Evolutionary conservation across 148 eudicot genomes (phyloP).

Genomic region (Selenicereus undatus): DNA sequence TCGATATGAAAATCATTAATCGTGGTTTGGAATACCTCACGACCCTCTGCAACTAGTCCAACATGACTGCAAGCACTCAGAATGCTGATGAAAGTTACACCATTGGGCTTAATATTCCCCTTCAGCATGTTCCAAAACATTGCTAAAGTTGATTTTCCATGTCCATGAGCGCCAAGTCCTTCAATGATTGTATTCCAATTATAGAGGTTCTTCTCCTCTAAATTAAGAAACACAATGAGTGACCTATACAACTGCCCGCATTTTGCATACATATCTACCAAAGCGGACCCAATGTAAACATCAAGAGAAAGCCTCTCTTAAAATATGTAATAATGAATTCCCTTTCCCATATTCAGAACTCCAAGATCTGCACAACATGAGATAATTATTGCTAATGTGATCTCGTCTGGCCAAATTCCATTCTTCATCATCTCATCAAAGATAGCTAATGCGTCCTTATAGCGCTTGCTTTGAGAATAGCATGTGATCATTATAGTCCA

Average conservation of each 20-base stretch:
- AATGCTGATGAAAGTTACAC: slow-evolving; percentile 38
- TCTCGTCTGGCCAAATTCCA: slow-evolving; percentile 55
- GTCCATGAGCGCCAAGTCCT: slow-evolving; percentile 43
- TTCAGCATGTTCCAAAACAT: slow-evolving; percentile 33
- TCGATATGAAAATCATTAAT: slow-evolving; percentile 22
- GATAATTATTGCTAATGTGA: slow-evolving; percentile 50
- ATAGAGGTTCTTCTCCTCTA: slow-evolving; percentile 35
- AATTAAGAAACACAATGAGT: slow-evolving; percentile 33
- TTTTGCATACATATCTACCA: slow-evolving; percentile 51
- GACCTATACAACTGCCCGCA: slow-evolving; percentile 41
- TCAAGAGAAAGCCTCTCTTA: slow-evolving; percentile 30
- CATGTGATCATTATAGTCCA: slow-evolving; percentile 82
- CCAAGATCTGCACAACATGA: slow-evolving; percentile 47
- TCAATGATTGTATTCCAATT: slow-evolving; percentile 45
- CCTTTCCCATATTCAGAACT: slow-evolving; percentile 37
- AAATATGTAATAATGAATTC: slow-evolving; percentile 29
- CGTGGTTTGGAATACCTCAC: slow-evolving; percentile 34
- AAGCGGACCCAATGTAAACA: slow-evolving; percentile 40
- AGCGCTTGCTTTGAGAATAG: slow-evolving; percentile 50
- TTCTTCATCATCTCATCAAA: slow-evolving; percentile 56
- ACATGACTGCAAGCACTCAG: slow-evolving; percentile 44
- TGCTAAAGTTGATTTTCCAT: slow-evolving; percentile 34
- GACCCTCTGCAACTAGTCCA: slow-evolving; percentile 38
- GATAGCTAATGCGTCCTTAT: slow-evolving; percentile 48
- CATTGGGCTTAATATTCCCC: slow-evolving; percentile 32